phyloP scores from a whole-genome alignment of 2,329 filamentous ascomycete genomes.

The Grosmannia huntii region DNA sequence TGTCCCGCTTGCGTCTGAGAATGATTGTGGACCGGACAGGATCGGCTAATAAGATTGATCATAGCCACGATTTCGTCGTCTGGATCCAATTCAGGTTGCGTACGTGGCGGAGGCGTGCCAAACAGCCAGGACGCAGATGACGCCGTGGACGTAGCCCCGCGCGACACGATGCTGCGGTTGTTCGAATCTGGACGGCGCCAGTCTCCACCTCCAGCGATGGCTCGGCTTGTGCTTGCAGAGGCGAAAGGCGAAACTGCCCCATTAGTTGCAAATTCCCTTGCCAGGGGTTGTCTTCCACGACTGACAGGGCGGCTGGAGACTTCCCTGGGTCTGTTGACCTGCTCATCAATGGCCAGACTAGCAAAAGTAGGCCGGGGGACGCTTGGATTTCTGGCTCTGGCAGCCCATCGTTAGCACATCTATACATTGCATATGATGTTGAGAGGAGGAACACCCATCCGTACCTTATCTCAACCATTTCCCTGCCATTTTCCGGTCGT shows the following conservation, averaged over 20 bases:
- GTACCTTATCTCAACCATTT: background rate
- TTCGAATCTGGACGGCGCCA: background rate
- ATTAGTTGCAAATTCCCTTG: constrained; percentile 1
- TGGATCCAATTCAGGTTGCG: background rate
- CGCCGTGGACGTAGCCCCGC: background rate
- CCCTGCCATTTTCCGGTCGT: background rate
- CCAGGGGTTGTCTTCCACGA: constrained; percentile 8
- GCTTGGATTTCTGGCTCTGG: background rate
- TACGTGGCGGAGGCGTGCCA: background rate
- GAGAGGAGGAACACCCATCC: too few species aligned
- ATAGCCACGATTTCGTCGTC: constrained; percentile 10
- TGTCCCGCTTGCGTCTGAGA: background rate
- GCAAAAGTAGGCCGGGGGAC: background rate
- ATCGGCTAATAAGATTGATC: constrained; percentile 4
- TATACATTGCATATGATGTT: background rate
- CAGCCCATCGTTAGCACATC: background rate
- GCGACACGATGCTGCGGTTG: background rate
- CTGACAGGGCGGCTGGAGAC: constrained; percentile 4
- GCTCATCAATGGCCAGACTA: background rate
- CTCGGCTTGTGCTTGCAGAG: background rate
- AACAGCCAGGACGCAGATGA: background rate
- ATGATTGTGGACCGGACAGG: constrained; percentile 4
- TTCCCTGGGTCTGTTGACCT: background rate
- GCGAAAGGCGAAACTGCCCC: background rate
- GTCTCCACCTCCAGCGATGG: background rate